These are phyloP conservation scores for Aechmea fasciata DNA, from an alignment of 176 grass and related monocot genomes.

Conservation along the genomic window DNA sequence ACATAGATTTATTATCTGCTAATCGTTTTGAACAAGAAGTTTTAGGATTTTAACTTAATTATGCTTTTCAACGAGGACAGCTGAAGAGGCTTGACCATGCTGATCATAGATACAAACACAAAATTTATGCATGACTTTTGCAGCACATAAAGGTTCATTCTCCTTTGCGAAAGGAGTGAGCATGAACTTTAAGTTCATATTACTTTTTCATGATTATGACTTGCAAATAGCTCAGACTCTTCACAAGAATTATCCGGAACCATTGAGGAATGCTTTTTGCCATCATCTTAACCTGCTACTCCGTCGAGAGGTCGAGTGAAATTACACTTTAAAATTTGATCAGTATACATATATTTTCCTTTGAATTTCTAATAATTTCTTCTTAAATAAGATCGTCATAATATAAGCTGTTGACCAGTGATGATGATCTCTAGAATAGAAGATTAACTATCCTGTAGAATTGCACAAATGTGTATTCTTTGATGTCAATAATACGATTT, in stretches of 20 bases:
- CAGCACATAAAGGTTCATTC: slow-evolving; percentile 68
- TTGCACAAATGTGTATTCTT: too few relatives aligned
- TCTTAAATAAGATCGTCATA: not conserved
- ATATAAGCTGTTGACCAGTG: not conserved
- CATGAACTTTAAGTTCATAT: not conserved
- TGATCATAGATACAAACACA: slow-evolving; percentile 82
- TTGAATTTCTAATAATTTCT: not conserved
- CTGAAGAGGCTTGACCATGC: slow-evolving; percentile 82
- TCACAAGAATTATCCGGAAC: slow-evolving; percentile 76
- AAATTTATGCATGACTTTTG: too few relatives aligned
- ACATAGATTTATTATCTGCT: too few relatives aligned
- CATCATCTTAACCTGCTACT: slow-evolving; percentile 86
- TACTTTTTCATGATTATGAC: slow-evolving; percentile 6
- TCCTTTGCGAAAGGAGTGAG: not conserved
- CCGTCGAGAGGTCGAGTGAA: slow-evolving; percentile 59
- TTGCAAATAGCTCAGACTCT: slow-evolving; percentile 48
- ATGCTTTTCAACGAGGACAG: slow-evolving; percentile 52
- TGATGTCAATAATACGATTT: too few relatives aligned
- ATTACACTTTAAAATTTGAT: not conserved
- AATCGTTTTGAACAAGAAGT: not conserved
- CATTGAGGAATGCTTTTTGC: slow-evolving; percentile 82
- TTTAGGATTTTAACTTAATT: not conserved
- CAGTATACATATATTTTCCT: not conserved
- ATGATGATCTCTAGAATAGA: too few relatives aligned
- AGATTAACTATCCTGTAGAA: too few relatives aligned